Base-by-base conservation (phyloP, 2,329 filamentous ascomycete genomes). In the Clonostachys solani region DNA sequence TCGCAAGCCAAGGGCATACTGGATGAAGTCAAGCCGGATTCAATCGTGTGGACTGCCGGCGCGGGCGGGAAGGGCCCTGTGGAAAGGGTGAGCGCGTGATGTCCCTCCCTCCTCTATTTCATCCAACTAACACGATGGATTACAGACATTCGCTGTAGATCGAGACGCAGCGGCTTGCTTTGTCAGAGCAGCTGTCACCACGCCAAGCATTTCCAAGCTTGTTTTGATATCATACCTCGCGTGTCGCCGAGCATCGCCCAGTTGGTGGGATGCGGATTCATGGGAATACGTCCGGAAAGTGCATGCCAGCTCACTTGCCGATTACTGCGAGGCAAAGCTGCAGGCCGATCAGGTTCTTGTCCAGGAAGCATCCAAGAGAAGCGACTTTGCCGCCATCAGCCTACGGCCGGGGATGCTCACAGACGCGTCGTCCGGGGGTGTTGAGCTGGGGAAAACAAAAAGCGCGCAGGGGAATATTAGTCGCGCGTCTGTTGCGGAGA, bases 41-140 rank as follows among this genome's bases (percentile, higher is more conserved):
- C 83, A 61, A 73, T 88, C 33, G 77, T 87, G 51, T 89, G 81
- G 80, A 81, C 77, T 53, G 84, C 85, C 17, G 84, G 83, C 81
- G 81, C 81, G 2, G 81, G 77, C 35, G 81, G 81, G 17, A 80
- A 80, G 55, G 75, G 80, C n/a, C 77, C 72, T 2, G 61, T 78
- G 1, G 73, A 79, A 49, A 59, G 69, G 52, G 73, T 75, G 62
- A 43, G 47, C 45, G 29, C 6, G 34, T 17, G 9, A 9, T n/a
- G 3, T 44, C 15, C 37, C 9, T 17, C 9, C 3, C n/a, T 53
- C 41, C 23, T 10, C 23, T 10, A 4, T 29, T 10, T 10, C 23
- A 29, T 29, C 23, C 9, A 10, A 9, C 23, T 29, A 51, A 45
- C 18, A 23, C 19, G n/a, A 29, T 18, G n/a, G 12, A 3, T 9